A percentile compares a stretch with the other conserved stretches of the same genome.
These are phyloP conservation scores for Candida silvicultrix DNA, from an alignment of 805 yeast genomes.

Conservation along the genomic window DNA sequence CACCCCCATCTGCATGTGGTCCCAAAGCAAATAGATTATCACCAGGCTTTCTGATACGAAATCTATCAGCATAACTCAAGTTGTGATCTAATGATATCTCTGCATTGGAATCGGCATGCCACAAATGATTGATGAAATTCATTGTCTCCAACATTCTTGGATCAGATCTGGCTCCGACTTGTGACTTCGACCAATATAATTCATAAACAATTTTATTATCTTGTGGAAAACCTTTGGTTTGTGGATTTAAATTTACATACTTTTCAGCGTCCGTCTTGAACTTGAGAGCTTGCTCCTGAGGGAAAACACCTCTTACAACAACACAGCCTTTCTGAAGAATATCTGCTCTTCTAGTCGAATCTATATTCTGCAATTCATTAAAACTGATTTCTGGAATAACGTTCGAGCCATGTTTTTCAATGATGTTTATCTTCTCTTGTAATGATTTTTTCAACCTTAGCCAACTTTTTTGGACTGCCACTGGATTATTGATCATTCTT, in stretches of 20 bases:
- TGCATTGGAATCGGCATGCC: constrained; percentile 23
- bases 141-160: constrained; percentile 26
- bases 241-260: constrained; percentile 24
- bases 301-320: constrained; percentile 27
- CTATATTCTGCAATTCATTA: neutral
- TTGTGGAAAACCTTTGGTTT: constrained; percentile 23
- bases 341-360: neutral
- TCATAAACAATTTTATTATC: constrained; percentile 23
- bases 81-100: constrained; percentile 26
- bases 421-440: neutral
- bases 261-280: constrained; percentile 19
- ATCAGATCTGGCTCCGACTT: constrained; percentile 32
- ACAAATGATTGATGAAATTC: constrained; percentile 22
- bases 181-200: constrained; percentile 34
- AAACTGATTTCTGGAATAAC: neutral
- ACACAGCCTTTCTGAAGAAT: constrained; percentile 21
- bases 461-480: constrained; percentile 2
- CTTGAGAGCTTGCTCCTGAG: constrained; percentile 17
- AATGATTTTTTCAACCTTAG: neutral
- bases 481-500: neutral
- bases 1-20: constrained; percentile 36
- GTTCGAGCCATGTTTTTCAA: neutral
- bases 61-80: constrained; percentile 36
- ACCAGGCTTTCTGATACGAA: constrained; percentile 35
- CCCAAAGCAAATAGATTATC: constrained; percentile 25